phyloP scores from a whole-genome alignment of 176 grass and related monocot genomes.

The Rhynchospora tenuis region DNA sequence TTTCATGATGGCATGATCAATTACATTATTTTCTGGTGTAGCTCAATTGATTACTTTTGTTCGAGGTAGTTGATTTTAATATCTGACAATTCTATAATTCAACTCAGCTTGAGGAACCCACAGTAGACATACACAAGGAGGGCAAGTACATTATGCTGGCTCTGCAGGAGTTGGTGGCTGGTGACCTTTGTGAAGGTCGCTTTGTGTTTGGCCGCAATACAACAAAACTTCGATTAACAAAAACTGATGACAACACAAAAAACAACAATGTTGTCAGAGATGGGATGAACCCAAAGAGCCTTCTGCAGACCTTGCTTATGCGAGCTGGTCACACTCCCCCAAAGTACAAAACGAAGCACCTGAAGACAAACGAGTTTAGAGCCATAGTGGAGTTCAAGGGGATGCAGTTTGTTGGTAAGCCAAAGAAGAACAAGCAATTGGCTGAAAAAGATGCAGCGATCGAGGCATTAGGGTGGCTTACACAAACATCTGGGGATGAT shows the following conservation, averaged over 20 bases:
- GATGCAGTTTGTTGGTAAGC: conserved; percentile 92
- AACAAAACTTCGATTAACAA: conserved; percentile 28
- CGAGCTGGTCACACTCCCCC: conserved; percentile 79
- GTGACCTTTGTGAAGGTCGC: conserved; percentile 87
- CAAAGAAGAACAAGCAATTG: conserved; percentile 86
- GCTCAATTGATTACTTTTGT: not conserved
- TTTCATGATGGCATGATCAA: not conserved
- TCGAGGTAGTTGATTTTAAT: not conserved
- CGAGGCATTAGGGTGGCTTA: conserved; percentile 79
- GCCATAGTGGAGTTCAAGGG: conserved; percentile 95
- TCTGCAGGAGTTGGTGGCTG: conserved; percentile 76
- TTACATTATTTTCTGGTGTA: not conserved
- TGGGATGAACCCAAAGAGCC: conserved; percentile 70
- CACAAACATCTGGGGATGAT: conserved; percentile 54
- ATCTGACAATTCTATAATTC: conserved; percentile 15
- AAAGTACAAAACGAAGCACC: conserved; percentile 89
- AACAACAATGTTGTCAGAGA: conserved; percentile 53
- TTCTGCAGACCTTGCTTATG: conserved; percentile 95
- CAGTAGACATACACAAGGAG: conserved; percentile 82
- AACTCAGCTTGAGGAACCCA: conserved; percentile 73
- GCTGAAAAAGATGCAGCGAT: conserved; percentile 91
- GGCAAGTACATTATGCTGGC: conserved; percentile 82
- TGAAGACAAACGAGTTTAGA: conserved; percentile 94
- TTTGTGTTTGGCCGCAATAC: conserved; percentile 89
- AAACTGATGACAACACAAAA: conserved; percentile 10